Conservation (phyloP, 1,284 basidiomycete species). For the Cryptococcus sp. region DNA sequence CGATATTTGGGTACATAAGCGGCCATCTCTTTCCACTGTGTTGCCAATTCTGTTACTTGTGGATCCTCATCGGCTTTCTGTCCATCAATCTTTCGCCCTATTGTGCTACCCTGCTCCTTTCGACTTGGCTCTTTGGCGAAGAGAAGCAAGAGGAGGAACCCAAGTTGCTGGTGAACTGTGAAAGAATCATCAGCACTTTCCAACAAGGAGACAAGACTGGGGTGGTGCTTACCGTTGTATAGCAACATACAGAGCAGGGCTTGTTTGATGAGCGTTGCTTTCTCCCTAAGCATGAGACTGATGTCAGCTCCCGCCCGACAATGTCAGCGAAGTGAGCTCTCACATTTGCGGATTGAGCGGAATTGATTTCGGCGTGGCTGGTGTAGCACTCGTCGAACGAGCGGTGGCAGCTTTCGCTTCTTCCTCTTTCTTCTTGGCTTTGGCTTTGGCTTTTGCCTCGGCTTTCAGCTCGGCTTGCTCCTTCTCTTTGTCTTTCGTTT, state of each 20-base stretch:
- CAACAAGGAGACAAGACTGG: not conserved
- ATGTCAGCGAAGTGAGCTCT: conserved; percentile 3
- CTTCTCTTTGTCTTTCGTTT: conserved; percentile 12
- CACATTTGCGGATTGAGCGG: conserved; percentile 27
- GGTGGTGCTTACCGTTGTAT: conserved; percentile 23
- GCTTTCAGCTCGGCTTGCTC: conserved; percentile 20
- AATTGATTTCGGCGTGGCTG: not conserved
- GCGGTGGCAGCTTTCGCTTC: not conserved
- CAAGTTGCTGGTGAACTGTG: conserved; percentile 24
- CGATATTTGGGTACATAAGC: conserved; percentile 2
- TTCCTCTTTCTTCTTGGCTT: conserved; percentile 10
- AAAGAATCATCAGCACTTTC: not conserved
- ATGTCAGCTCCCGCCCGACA: not conserved
- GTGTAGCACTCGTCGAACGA: conserved; percentile 2
- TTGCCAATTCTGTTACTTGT: not conserved
- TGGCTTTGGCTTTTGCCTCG: conserved; percentile 9
- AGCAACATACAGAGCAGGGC: conserved; percentile 28
- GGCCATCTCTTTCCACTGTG: not conserved
- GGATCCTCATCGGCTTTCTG: not conserved
- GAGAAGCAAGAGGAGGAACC: conserved; percentile 22
- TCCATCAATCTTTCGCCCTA: too few species aligned
- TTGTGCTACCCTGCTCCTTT: not conserved
- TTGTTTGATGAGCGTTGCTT: conserved; percentile 31
- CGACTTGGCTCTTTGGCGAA: conserved; percentile 4
- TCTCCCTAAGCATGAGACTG: conserved; percentile 20